phyloP scores from a whole-genome alignment of 2,329 filamentous ascomycete species.

The Sporothrix humicola region DNA sequence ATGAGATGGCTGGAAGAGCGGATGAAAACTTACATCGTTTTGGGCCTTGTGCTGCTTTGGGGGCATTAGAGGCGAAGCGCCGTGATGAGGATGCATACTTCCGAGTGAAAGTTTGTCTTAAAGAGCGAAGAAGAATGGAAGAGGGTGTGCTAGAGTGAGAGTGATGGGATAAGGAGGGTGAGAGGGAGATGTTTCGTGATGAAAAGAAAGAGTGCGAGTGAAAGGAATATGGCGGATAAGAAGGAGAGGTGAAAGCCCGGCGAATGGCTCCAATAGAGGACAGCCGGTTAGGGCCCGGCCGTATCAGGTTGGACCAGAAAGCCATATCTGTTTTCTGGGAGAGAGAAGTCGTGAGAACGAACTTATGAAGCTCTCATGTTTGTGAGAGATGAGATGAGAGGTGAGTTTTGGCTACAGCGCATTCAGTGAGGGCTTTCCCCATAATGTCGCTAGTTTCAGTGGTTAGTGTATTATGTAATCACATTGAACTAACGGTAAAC shows the following conservation, averaged over 20 bases:
- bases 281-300: neutral
- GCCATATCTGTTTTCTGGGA: neutral
- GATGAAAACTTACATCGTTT: neutral
- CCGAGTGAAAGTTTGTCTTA: neutral
- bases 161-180: neutral
- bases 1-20: neutral
- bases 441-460: neutral
- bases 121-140: neutral
- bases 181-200: neutral
- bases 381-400: slow-evolving; percentile 6
- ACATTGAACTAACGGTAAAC: too few species aligned
- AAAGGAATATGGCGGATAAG: neutral
- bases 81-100: neutral
- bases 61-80: neutral
- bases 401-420: neutral
- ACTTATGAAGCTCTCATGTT: neutral
- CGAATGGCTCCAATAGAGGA: neutral
- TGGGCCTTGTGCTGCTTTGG: neutral
- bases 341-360: neutral
- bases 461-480: slow-evolving; percentile 8
- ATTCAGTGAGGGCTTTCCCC: slow-evolving; percentile 3
- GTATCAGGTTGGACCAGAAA: neutral
- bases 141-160: neutral
- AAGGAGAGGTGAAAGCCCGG: neutral
- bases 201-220: neutral